Base-by-base conservation (phyloP, 345 rosid genomes). In the Moricandia arvensis region DNA sequence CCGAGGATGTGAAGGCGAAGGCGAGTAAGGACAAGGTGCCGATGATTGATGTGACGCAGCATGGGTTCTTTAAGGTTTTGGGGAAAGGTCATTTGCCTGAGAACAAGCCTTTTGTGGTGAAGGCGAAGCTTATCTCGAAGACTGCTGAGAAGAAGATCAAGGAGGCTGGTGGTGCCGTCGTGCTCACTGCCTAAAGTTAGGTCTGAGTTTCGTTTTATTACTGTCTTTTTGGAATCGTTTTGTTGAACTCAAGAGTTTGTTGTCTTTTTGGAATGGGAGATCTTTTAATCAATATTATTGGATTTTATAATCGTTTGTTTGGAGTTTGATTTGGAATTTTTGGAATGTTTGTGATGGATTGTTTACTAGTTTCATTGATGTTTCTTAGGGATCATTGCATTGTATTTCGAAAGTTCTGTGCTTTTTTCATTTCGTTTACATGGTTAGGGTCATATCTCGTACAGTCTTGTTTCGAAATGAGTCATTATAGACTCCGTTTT, bases 121-220 rank as follows among this genome's bases (percentile, higher is more conserved):
- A 88, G 59, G 90, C 92, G 4, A 88, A 86, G 87, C 84, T 88
- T 8, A 66, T 86, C 3, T 88, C 88, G 0, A 86, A 88, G 84
- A 79, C 63, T 12, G 90, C 92, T 1, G 90, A 88, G 85, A 85
- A 83, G 85, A 88, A 88, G 86, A 88, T 88, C 63, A 86, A 88
- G 82, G 92, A 82, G 74, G 82, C 82, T 64, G 92, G 92, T 76
- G 92, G 92, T 4, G 88, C 92, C 5, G 86, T 88, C 21, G 78
- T 85, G 2, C 83, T 80, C 51, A 76, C 83, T 53, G 83, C 83
- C 43, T 80, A 80, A 80, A 69, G 70, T 63, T 60, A 57, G 73
- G 15, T 65, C 45, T n/a, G 17, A 54, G 12, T 17, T 0, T 0
- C 3, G 9, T 61, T 61, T 7, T 6, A 31, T 0, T 51, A 11